Evolutionary conservation across 352 stramenopile genomes (phyloP).

Genomic region (Phytophthora pseudosyringae): DNA sequence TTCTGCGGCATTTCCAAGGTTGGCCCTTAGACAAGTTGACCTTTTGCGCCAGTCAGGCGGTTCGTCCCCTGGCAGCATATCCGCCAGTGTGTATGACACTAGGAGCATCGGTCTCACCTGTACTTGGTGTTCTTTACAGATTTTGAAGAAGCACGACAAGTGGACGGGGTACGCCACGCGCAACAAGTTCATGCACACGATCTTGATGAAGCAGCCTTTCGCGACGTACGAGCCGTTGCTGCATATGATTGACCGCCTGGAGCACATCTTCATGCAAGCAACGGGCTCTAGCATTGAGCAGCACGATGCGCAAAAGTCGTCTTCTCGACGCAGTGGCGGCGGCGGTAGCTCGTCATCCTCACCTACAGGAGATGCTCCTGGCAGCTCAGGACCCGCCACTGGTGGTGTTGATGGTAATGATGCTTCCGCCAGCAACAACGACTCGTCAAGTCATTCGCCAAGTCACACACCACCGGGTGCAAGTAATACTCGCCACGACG

Average conservation of each 20-base stretch:
- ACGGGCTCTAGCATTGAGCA: slow-evolving; percentile 89
- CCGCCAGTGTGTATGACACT: background rate
- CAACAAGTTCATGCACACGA: slow-evolving; percentile 91
- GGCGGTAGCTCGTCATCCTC: slow-evolving; percentile 38
- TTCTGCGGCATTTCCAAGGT: slow-evolving; percentile 91
- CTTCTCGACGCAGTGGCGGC: slow-evolving; percentile 43
- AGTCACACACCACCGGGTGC: slow-evolving; percentile 38
- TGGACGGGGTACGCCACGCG: slow-evolving; percentile 92
- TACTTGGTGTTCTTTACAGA: slow-evolving; percentile 40
- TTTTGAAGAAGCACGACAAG: slow-evolving; percentile 92
- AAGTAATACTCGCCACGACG: slow-evolving; percentile 22
- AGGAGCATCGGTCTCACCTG: slow-evolving; percentile 7
- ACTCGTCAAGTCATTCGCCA: slow-evolving; percentile 35
- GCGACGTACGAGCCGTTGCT: slow-evolving; percentile 84
- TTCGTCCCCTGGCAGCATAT: slow-evolving; percentile 21
- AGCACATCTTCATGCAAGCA: slow-evolving; percentile 89
- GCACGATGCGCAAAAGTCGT: slow-evolving; percentile 71
- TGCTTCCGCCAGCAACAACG: slow-evolving; percentile 20
- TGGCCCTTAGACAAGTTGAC: slow-evolving; percentile 2
- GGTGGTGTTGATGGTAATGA: slow-evolving; percentile 13
- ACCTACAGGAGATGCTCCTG: slow-evolving; percentile 20
- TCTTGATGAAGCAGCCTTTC: slow-evolving; percentile 91
- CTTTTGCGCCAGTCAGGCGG: slow-evolving; percentile 12
- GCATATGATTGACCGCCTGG: slow-evolving; percentile 87
- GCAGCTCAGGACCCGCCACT: slow-evolving; percentile 10